phyloP scores from a whole-genome alignment of 2,329 filamentous ascomycete genomes.

The Allantophomopsis cytisporea region DNA sequence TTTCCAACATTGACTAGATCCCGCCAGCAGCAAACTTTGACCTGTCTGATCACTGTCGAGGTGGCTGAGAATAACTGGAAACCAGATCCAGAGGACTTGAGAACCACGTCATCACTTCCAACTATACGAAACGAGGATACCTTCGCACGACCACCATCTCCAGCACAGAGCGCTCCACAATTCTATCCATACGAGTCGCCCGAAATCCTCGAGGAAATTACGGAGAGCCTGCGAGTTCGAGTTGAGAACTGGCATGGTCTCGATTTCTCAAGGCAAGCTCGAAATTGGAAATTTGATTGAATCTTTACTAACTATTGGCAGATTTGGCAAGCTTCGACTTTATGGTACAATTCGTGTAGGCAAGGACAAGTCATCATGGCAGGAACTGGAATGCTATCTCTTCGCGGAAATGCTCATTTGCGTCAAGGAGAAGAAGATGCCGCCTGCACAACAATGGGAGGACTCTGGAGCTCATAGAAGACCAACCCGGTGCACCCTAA shows the following conservation, averaged over 20 bases:
- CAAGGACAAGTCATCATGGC: slow-evolving; percentile 94
- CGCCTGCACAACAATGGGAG: slow-evolving; percentile 50
- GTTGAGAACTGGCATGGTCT: slow-evolving; percentile 98
- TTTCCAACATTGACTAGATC: slow-evolving; percentile 90
- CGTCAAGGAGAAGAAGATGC: slow-evolving; percentile 85
- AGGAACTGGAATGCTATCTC: slow-evolving; percentile 92
- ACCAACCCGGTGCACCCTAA: slow-evolving; percentile 70
- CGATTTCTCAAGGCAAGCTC: slow-evolving; percentile 62
- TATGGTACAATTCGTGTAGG: slow-evolving; percentile 86
- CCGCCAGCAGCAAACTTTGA: slow-evolving; percentile 86
- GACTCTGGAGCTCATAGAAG: slow-evolving; percentile 44
- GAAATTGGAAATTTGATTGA: neutral
- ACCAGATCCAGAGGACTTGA: slow-evolving; percentile 70
- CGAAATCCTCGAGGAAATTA: slow-evolving; percentile 70
- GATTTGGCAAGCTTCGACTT: slow-evolving; percentile 82
- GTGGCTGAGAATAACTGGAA: slow-evolving; percentile 88
- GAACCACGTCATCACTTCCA: slow-evolving; percentile 30
- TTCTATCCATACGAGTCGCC: slow-evolving; percentile 62
- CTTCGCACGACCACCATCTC: slow-evolving; percentile 43
- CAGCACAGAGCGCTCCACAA: slow-evolving; percentile 32
- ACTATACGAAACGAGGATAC: slow-evolving; percentile 34
- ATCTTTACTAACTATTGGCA: slow-evolving; percentile 22
- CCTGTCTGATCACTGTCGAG: slow-evolving; percentile 87
- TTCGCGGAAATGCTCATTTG: slow-evolving; percentile 99
- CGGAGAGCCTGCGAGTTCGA: slow-evolving; percentile 69